Percentiles rank a stretch among this genome's conserved stretches.
phyloP scores from a whole-genome alignment of 176 grass and related monocot species.

The Phyllostachys edulis region DNA sequence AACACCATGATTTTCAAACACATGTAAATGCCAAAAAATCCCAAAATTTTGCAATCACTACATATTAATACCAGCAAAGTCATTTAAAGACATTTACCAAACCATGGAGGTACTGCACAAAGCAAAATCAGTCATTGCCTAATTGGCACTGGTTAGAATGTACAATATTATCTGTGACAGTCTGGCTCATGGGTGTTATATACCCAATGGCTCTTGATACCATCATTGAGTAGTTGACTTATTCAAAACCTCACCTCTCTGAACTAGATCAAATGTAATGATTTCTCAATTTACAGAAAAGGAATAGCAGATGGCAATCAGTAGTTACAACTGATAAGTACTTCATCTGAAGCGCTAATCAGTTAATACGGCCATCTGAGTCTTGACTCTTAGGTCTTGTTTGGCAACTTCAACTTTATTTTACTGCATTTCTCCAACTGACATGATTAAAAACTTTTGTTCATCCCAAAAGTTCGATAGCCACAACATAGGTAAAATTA shows the following conservation, averaged over 20 bases:
- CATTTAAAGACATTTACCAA: neutral
- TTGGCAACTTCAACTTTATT: neutral
- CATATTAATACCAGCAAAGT: neutral
- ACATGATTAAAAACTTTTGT: neutral
- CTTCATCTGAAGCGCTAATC: constrained; percentile 3
- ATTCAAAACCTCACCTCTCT: neutral
- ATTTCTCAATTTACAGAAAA: neutral
- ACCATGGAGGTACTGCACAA: neutral
- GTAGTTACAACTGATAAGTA: neutral
- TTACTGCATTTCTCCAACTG: neutral
- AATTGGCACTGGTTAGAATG: neutral
- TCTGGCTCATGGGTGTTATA: neutral
- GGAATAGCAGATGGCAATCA: neutral
- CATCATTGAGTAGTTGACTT: neutral
- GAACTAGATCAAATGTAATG: neutral
- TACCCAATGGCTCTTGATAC: neutral
- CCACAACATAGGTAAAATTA: neutral
- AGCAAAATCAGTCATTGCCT: neutral
- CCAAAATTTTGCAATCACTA: neutral
- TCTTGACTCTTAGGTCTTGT: neutral
- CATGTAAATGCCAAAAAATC: neutral
- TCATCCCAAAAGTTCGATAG: neutral
- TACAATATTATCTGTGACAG: neutral
- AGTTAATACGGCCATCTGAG: neutral
- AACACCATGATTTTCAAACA: neutral